Evolutionary conservation across 805 yeast species (phyloP), one percentile per base, ranked within the genome.

Genomic region (Cyberlindnera subsufficiens): DNA sequence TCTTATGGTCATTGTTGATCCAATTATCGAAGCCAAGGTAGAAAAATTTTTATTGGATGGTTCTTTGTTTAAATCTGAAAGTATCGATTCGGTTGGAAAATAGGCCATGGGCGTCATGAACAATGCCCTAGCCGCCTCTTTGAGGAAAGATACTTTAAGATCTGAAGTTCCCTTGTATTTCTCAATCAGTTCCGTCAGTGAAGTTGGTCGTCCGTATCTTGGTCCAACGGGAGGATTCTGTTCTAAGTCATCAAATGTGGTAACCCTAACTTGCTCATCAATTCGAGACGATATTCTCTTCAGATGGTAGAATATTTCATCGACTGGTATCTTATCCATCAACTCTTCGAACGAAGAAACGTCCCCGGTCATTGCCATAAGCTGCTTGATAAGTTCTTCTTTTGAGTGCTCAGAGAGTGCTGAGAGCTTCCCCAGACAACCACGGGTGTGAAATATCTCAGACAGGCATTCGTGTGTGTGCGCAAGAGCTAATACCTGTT

Each of bases 21-120:
- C 35, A n/a, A 38, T 22, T 13, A 38, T 32, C 16, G 36, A 20
- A 5, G 40, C 35, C 30, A 50, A 31, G 1, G 43, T 29, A 14
- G 37, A 32, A 42, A 39, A 46, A 33, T 50, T 50, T 30, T 42
- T 37, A 27, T 49, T 49, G 6, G 29, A 13, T 9, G 46, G 45
- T 3, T 30, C n/a, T 8, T 16, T n/a, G 16, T 37, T 20, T 4
- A 44, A 27, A 3, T 6, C 32, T 2, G 14, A 8, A 20, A 43
- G 32, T 16, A 48, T 5, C 7, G 11, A n/a, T 8, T 18, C 17
- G 17, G 32, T 32, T 3, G 42, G 37, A 18, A 45, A 15, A 2
- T 38, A 30, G 25, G 39, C 36, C 35, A 49, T 30, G 10, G 38
- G 32, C 5, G 49, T 38, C 19, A 20, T 42, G 16, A 39, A 39